Evolutionary conservation across 139 green algal genomes (phyloP).

Genomic region (Chlamydomonas sp.): DNA sequence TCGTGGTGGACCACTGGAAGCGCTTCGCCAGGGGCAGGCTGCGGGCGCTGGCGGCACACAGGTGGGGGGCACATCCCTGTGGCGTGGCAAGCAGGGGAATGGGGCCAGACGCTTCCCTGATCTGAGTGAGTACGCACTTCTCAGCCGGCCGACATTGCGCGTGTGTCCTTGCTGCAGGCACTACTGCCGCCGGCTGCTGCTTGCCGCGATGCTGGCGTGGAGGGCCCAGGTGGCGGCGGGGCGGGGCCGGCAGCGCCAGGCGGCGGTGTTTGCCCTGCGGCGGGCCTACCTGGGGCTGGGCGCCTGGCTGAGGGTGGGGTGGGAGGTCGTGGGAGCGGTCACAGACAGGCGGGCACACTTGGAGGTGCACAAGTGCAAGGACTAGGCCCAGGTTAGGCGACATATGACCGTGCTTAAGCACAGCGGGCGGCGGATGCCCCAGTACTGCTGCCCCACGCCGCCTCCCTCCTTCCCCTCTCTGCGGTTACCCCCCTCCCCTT

Average conservation of each 20-base stretch:
- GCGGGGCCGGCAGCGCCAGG: conserved; percentile 5
- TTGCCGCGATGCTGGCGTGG: conserved; percentile 22
- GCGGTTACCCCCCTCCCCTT: background rate
- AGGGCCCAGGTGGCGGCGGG: background rate
- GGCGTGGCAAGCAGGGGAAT: background rate
- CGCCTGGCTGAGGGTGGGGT: conserved; percentile 27
- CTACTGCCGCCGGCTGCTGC: conserved; percentile 25
- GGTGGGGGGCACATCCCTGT: background rate
- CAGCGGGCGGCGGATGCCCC: too few species aligned
- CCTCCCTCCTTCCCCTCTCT: too few species aligned
- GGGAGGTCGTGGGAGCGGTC: background rate
- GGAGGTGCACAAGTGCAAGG: too few species aligned
- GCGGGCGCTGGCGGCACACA: conserved; percentile 21
- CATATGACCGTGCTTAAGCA: too few species aligned
- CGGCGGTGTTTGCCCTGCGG: conserved; percentile 30
- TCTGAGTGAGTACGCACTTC: too few species aligned
- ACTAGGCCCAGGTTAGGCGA: too few species aligned
- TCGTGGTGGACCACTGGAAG: conserved; percentile 63
- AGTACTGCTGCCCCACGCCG: too few species aligned
- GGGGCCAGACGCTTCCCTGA: background rate
- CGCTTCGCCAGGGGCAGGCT: conserved; percentile 43
- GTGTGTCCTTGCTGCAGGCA: conserved; percentile 13
- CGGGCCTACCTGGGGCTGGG: conserved; percentile 21
- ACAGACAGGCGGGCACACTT: background rate
- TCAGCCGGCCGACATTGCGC: background rate